Evolutionary conservation across 345 rosid species (phyloP).

Genomic region (Pugionium cornutum): DNA sequence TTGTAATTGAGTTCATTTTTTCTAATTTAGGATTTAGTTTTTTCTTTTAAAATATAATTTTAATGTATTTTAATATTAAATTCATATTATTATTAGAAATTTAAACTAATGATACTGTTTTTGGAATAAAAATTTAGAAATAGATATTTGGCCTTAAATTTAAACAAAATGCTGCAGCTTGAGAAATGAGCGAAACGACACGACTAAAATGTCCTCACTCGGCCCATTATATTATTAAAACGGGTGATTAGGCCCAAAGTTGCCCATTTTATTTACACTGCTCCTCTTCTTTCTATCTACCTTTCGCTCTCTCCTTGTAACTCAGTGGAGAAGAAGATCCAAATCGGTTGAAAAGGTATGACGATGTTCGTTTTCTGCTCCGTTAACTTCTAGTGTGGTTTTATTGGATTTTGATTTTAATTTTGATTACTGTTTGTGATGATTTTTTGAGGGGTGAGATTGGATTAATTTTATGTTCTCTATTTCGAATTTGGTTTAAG

Average conservation of each 20-base stretch:
- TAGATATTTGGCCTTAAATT: no score
- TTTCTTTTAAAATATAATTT: no score
- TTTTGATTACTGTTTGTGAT: background rate
- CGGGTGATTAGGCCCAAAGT: conserved; percentile 7
- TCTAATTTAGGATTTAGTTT: no score
- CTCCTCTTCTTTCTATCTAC: background rate
- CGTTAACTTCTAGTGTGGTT: background rate
- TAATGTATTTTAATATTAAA: no score
- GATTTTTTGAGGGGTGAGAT: conserved; percentile 4
- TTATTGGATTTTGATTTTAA: background rate
- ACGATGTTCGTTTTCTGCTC: conserved; percentile 9
- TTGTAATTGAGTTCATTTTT: no score
- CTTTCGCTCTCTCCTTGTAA: background rate
- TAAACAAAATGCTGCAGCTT: no score
- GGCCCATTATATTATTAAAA: no score
- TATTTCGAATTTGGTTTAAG: conserved; percentile 4
- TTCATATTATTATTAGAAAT: no score
- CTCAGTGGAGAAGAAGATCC: conserved; percentile 38
- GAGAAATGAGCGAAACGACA: no score
- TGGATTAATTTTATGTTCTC: conserved; percentile 7
- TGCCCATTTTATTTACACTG: conserved; percentile 33
- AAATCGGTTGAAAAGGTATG: conserved; percentile 36
- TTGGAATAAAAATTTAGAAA: no score
- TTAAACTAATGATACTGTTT: no score
- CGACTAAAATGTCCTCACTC: no score